Base-by-base conservation (phyloP, 192 early-diverging fungal species). In the Podila minutissima region DNA sequence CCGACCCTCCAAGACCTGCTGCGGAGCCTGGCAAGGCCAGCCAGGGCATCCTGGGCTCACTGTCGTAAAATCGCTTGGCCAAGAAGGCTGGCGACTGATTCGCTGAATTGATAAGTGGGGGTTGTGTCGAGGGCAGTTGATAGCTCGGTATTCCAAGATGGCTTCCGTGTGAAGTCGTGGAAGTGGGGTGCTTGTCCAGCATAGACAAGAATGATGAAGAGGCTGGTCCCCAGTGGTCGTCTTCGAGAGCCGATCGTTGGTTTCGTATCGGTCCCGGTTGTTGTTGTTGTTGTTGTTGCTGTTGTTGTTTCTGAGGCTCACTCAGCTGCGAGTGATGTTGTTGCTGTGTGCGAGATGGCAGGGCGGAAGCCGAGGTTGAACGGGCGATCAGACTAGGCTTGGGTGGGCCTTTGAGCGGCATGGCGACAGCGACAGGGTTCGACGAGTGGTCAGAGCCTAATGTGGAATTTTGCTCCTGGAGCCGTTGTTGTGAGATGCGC, bases 41-140 rank as follows among this genome's bases (percentile, higher is more conserved):
- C 59, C 59, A 61, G 12, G 59, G 59, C 15, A 61, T 61, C 6
- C 59, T 61, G 31, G 2, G 59, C 29, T 61, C 59, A 1, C 31
- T 4, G 19, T 61, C 59, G 26, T 61, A 61, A 0, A 61, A 11
- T 7, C 53, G 53, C 59, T 61, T 61, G 31, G 28, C 31, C 31
- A 61, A 19, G 15, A 61, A 61, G 29, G 59, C 59, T 19, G 59
- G 59, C 9, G 59, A 61, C 28, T 61, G 59, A 9, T 19, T 61
- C 31, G 59, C 59, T 11, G 59, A 24, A 0, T 55, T 24, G 20
- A 55, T n/a, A 0, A 55, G 22, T 2, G 53, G 53, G 2, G 24
- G 53, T 10, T 55, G 41, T 46, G 41, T 46, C 15, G 41, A 12
- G 15, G 53, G 22, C 6, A 55, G 24, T 24, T 55, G 53, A 55